A percentile compares a stretch with the other conserved stretches of the same genome.
Conservation (phyloP, 805 yeast genomes). For the Kuraishia capsulata region DNA sequence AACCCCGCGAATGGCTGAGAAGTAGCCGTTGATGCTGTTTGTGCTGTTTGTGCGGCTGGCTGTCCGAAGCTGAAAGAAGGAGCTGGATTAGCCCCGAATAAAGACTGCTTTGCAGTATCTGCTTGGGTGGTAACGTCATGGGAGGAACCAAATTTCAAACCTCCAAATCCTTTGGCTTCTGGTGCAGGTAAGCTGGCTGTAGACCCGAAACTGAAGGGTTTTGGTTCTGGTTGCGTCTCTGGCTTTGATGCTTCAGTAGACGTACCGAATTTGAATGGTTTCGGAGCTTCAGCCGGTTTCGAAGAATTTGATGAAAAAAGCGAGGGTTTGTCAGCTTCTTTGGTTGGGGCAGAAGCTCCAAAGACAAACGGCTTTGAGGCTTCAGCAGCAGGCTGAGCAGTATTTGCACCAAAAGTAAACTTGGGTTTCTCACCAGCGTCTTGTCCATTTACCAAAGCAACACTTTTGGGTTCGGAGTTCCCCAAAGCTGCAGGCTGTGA, state of each 20-base stretch:
- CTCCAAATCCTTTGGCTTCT: too few relatives aligned
- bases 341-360: conserved; percentile 2
- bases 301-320: conserved; percentile 1
- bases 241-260: neutral
- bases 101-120: too few relatives aligned
- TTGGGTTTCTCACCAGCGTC: neutral
- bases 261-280: conserved; percentile 9
- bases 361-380: conserved; percentile 2
- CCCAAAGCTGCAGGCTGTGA: neutral
- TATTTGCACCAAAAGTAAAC: conserved; percentile 3
- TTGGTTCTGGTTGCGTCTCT: too few relatives aligned
- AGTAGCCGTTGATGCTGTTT: neutral
- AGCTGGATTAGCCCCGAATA: neutral
- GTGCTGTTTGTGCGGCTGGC: neutral
- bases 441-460: conserved; percentile 1
- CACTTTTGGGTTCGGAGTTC: neutral
- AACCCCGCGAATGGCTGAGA: neutral
- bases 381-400: neutral
- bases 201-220: neutral
- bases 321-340: conserved; percentile 1
- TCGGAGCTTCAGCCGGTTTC: conserved; percentile 1
- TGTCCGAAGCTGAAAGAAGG: conserved; percentile 1
- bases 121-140: too few relatives aligned
- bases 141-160: too few relatives aligned
- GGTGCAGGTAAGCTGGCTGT: too few relatives aligned